Conservation (phyloP, 2,329 filamentous ascomycete genomes). For the Cordyceps javanica region DNA sequence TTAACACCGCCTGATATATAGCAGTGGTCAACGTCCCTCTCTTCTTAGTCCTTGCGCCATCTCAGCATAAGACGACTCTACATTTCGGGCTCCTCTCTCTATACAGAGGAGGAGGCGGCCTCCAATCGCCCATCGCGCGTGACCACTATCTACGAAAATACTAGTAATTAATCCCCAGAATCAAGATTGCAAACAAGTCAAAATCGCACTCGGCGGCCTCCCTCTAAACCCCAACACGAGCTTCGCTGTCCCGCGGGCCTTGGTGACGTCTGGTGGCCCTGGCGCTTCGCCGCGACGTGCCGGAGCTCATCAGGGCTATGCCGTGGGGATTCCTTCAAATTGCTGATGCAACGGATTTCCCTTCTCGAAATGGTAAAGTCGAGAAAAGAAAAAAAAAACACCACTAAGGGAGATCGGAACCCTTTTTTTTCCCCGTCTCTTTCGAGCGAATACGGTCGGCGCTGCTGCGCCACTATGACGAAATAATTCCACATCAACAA, state of each 20-base stretch:
- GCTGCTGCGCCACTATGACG: too few species aligned
- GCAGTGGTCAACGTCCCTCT: too few species aligned
- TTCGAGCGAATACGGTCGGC: too few species aligned
- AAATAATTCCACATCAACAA: neutral
- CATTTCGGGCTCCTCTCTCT: too few species aligned
- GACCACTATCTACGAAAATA: neutral
- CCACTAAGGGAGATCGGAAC: neutral
- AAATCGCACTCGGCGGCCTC: constrained; percentile 3
- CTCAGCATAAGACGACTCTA: too few species aligned
- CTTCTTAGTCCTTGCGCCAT: too few species aligned
- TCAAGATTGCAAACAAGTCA: neutral
- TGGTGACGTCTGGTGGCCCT: constrained; percentile 5
- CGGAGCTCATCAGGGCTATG: neutral
- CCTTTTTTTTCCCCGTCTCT: too few species aligned
- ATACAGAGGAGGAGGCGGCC: too few species aligned
- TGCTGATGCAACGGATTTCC: neutral
- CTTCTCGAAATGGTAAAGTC: neutral
- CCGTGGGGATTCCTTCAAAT: neutral
- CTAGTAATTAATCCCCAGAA: neutral
- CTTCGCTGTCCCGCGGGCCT: neutral
- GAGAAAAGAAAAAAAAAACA: neutral
- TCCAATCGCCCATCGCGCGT: too few species aligned
- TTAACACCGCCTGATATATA: too few species aligned
- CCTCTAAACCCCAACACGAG: neutral
- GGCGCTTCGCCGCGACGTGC: neutral